phyloP scores from a whole-genome alignment of 805 yeast species.

The Starmera dryadoides region DNA sequence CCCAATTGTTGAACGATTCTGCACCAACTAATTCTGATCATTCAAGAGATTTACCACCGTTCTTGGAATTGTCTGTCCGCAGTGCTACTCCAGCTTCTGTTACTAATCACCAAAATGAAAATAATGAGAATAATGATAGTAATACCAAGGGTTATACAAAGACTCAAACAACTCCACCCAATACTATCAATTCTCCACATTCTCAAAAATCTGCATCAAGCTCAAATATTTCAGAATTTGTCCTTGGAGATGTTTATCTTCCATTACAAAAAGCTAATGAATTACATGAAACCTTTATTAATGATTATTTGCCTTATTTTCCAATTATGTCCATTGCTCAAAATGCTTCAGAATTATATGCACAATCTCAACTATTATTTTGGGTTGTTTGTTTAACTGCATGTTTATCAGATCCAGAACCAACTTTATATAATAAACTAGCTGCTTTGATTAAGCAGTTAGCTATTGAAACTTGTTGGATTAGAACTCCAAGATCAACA shows the following conservation, averaged over 20 bases:
- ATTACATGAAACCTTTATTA: slow-evolving; percentile 63
- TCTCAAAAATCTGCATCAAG: slow-evolving; percentile 17
- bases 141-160: slow-evolving; percentile 1
- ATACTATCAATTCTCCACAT: slow-evolving; percentile 11
- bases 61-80: slow-evolving; percentile 33
- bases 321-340: slow-evolving; percentile 70
- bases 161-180: too few species aligned
- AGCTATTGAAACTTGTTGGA: slow-evolving; percentile 91
- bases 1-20: slow-evolving; percentile 34
- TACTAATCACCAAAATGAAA: neutral
- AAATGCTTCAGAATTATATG: slow-evolving; percentile 68
- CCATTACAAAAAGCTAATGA: slow-evolving; percentile 61
- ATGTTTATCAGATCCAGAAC: slow-evolving; percentile 80
- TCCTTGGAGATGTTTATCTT: slow-evolving; percentile 68
- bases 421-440: slow-evolving; percentile 66
- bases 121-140: neutral
- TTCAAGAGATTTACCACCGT: slow-evolving; percentile 31
- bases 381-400: slow-evolving; percentile 92
- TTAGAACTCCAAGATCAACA: slow-evolving; percentile 86
- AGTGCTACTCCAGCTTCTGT: slow-evolving; percentile 19
- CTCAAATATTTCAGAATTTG: slow-evolving; percentile 49
- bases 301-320: slow-evolving; percentile 62
- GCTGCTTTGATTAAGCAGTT: slow-evolving; percentile 76
- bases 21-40: slow-evolving; percentile 30
- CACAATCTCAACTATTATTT: slow-evolving; percentile 77